Conservation (phyloP, 345 rosid genomes). For the Citrus sp. region DNA sequence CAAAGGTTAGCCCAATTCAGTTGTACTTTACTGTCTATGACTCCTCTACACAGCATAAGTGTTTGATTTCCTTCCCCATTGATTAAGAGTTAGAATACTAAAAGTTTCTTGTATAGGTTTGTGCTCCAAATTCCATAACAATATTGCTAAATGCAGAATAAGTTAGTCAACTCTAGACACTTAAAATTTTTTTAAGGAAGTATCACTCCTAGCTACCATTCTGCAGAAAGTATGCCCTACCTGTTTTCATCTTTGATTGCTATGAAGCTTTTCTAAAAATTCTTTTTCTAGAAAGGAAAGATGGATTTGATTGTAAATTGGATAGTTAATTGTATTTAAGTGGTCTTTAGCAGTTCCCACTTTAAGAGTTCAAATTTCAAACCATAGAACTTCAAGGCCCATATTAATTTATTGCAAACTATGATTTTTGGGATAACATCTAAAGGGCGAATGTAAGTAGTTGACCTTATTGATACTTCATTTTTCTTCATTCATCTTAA, state of each 20-base stretch:
- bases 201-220: not conserved
- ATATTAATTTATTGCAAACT: not conserved
- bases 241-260: not conserved
- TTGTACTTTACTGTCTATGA: not conserved
- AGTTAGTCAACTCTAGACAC: not conserved
- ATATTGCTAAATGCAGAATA: not conserved
- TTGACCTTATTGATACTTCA: no score
- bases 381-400: not conserved
- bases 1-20: slow-evolving; percentile 52
- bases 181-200: not conserved
- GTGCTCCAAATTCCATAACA: not conserved
- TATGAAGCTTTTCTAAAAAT: not conserved
- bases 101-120: not conserved
- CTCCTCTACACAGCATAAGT: not conserved
- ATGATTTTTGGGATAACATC: not conserved
- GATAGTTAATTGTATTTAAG: not conserved
- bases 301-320: not conserved
- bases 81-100: not conserved
- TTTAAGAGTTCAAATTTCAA: not conserved
- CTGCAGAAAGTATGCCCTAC: not conserved
- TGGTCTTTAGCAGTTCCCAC: not conserved
- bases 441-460: not conserved
- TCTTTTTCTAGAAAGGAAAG: not conserved
- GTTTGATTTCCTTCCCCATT: not conserved
- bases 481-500: no score